Evolutionary conservation across 2,329 filamentous ascomycete species (phyloP).

Genomic region (Metarhizium guizhouense): DNA sequence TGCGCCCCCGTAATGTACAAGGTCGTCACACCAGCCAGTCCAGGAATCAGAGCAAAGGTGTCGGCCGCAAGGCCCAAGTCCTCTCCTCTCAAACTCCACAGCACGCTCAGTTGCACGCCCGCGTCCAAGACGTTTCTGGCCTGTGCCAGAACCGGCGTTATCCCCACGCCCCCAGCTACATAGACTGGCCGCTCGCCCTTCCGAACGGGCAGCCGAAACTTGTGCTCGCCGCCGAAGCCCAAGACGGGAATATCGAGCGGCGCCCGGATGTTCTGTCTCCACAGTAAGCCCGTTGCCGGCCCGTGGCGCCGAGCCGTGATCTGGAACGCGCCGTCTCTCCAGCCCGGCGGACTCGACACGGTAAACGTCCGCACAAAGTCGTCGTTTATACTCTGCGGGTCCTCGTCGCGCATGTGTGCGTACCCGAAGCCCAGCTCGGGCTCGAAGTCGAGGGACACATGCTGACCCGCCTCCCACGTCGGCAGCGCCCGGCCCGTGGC

Average conservation of each 20-base stretch:
- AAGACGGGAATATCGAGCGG: constrained; percentile 57
- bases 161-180: too few species aligned
- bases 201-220: constrained; percentile 26
- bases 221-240: constrained; percentile 60
- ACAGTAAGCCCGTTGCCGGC: constrained; percentile 38
- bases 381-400: constrained; percentile 73
- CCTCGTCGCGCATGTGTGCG: constrained; percentile 63
- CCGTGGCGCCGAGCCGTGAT: constrained; percentile 59
- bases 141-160: constrained; percentile 27
- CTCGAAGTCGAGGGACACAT: too few species aligned
- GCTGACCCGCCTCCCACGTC: too few species aligned
- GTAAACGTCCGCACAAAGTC: constrained; percentile 81
- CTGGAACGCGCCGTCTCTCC: constrained; percentile 37
- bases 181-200: constrained; percentile 21
- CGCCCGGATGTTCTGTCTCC: constrained; percentile 41
- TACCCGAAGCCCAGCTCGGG: constrained; percentile 63
- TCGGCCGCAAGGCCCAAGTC: constrained; percentile 51
- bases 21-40: too few species aligned
- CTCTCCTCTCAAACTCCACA: constrained; percentile 57
- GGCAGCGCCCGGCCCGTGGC: too few species aligned
- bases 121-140: constrained; percentile 36
- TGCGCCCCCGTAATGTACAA: too few species aligned
- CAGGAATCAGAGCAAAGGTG: too few species aligned
- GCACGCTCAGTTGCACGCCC: constrained; percentile 37
- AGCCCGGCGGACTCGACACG: constrained; percentile 52